Percentiles rank a stretch among this genome's conserved stretches.
Conservation (phyloP, 495 filamentous ascomycete species). For the Mytilinidion resinicola region DNA sequence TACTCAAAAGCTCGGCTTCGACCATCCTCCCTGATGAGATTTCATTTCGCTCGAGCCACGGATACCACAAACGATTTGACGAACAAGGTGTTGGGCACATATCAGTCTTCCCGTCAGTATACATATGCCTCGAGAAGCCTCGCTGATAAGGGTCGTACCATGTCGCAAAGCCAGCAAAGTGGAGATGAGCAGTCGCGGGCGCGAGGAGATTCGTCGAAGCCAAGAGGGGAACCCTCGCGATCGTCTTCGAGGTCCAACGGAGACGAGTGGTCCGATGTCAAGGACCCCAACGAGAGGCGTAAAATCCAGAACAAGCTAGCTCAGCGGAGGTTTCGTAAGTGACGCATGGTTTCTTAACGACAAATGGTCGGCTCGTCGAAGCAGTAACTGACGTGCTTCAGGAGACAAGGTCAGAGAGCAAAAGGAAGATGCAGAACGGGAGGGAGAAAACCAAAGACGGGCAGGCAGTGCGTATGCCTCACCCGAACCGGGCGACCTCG, state of each 20-base stretch:
- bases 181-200: constrained; percentile 11
- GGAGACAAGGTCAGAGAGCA: constrained; percentile 56
- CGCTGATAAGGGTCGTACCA: constrained; percentile 1
- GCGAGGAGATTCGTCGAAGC: constrained; percentile 12
- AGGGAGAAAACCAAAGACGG: constrained; percentile 49
- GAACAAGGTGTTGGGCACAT: not conserved
- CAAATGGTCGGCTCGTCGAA: not conserved
- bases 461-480: constrained; percentile 51
- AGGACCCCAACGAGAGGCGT: constrained; percentile 35
- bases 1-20: not conserved
- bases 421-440: constrained; percentile 51
- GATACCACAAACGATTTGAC: not conserved
- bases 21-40: constrained; percentile 1
- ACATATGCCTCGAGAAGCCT: not conserved
- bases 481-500: constrained; percentile 47
- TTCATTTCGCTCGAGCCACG: not conserved
- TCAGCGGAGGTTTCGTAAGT: constrained; percentile 39
- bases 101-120: not conserved
- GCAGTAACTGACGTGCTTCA: constrained; percentile 18
- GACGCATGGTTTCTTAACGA: too few relatives aligned
- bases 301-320: constrained; percentile 41
- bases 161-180: constrained; percentile 20
- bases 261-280: constrained; percentile 36
- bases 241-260: constrained; percentile 11
- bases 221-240: constrained; percentile 17